Conservation (phyloP, 148 eudicot genomes). For the Rhododendron kiyosumense region DNA sequence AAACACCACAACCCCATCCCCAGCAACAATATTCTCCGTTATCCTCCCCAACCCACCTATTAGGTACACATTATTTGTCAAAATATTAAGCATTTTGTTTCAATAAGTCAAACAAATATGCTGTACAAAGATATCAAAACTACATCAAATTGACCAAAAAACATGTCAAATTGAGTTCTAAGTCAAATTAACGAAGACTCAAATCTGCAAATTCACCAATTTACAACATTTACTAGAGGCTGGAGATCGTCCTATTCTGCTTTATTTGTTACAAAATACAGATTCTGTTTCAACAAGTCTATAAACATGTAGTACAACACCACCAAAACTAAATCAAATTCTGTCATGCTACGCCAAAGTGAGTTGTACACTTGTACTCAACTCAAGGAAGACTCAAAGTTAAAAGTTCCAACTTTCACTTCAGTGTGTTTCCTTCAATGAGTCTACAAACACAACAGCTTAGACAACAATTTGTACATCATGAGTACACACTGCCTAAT, state of each 20-base stretch:
- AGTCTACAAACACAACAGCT: not conserved
- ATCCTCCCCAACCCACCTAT: constrained; percentile 68
- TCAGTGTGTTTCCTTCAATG: no score
- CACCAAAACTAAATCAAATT: not conserved
- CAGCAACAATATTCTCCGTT: constrained; percentile 65
- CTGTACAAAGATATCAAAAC: not conserved
- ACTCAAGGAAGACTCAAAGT: not conserved
- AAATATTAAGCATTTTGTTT: not conserved
- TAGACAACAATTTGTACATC: not conserved
- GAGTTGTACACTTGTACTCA: not conserved
- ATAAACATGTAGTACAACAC: not conserved
- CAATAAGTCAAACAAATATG: not conserved
- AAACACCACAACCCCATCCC: constrained; percentile 83
- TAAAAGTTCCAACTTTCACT: not conserved
- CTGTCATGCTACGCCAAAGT: not conserved
- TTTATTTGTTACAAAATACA: no score
- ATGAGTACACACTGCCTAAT: not conserved
- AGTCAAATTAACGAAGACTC: not conserved
- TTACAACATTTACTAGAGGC: no score
- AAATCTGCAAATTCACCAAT: not conserved
- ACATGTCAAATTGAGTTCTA: not conserved
- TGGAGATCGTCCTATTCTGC: not conserved
- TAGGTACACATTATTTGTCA: not conserved
- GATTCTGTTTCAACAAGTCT: not conserved
- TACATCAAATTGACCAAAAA: not conserved